phyloP scores from a whole-genome alignment of 2,329 filamentous ascomycete genomes.

The Diaporthe humulicola region DNA sequence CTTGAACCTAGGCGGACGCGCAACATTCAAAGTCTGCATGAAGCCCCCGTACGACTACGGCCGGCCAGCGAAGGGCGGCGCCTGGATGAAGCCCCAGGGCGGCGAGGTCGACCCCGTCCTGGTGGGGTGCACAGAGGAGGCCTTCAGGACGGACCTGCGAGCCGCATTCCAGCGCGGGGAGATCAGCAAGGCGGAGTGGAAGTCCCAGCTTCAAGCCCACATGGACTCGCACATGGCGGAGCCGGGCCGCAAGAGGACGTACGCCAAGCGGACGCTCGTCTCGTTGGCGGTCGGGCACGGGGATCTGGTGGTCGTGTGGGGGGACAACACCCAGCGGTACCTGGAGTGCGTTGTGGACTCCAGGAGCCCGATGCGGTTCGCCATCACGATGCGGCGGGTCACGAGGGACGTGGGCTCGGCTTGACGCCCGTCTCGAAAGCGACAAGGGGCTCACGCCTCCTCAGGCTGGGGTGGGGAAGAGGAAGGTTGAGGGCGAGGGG shows the following conservation, averaged over 20 bases:
- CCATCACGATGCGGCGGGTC: constrained; percentile 18
- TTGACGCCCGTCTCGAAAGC: not conserved
- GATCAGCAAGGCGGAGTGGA: constrained; percentile 6
- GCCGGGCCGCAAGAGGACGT: not conserved
- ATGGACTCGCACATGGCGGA: constrained; percentile 11
- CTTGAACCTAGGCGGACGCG: constrained; percentile 29
- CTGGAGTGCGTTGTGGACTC: constrained; percentile 9
- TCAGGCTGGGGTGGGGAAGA: not conserved
- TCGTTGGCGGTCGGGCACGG: constrained; percentile 16
- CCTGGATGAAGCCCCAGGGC: not conserved
- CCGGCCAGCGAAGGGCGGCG: not conserved
- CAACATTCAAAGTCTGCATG: constrained; percentile 22
- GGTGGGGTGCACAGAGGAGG: constrained; percentile 4
- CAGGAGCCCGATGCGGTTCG: constrained; percentile 14
- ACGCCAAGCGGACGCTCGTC: not conserved
- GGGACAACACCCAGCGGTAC: constrained; percentile 7
- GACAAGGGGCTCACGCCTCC: not conserved
- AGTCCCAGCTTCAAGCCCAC: not conserved
- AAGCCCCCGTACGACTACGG: constrained; percentile 27
- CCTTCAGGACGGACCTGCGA: not conserved
- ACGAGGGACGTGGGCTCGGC: not conserved
- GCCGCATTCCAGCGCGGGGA: not conserved
- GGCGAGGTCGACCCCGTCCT: constrained; percentile 6
- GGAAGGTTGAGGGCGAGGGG: not conserved
- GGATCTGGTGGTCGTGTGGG: constrained; percentile 17